Evolutionary conservation across 768 basidiomycete species (phyloP), one percentile per base, ranked within the genome.

Genomic region (Trametes cinnabarina): DNA sequence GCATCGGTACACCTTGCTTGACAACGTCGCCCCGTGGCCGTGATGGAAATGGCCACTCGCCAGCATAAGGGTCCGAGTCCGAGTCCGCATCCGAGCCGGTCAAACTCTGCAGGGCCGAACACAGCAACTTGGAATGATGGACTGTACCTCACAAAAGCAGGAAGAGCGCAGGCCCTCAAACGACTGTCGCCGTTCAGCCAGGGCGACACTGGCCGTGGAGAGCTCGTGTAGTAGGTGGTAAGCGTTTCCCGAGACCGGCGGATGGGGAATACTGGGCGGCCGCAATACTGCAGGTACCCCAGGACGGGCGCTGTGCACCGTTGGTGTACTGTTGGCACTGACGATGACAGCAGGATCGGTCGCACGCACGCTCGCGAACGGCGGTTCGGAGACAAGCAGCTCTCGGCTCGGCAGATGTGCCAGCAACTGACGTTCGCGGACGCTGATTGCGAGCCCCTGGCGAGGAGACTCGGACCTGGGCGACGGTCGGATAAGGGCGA

Each of bases 21-120:
- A 66, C 65, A 62, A 66, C 60, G 51, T 58, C 37, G 58, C 58
- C 63, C 57, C 63, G 65, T 66, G 65, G 30, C 30, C 30, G 30
- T 32, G 30, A 32, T 32, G 30, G 30, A 32, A 32, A 32, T 32
- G 30, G 30, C 30, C 30, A 32, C 30, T 32, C 30, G 30, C 30
- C 30, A 32, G 30, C 30, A 12, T 12, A 32, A 32, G 30, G 40
- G 9, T 40, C 39, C n/a, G 39, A 40, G 15, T 14, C n/a, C 20
- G n/a, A n/a, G 40, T 43, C 39, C 52, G 54, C 46, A 46, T 37
- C 60, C 55, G 55, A 32, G 30, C 30, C 37, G 37, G 40, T 43
- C 47, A 51, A 44, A 51, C 54, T 46, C 40, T 49, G 28, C 60
- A 61, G 60, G 60, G 60, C 55, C 60, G 60, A 46, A 48, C 60